These are phyloP conservation scores for Herpomyces periplanetae DNA, from an alignment of 2,329 filamentous ascomycete genomes.

Conservation along the genomic window DNA sequence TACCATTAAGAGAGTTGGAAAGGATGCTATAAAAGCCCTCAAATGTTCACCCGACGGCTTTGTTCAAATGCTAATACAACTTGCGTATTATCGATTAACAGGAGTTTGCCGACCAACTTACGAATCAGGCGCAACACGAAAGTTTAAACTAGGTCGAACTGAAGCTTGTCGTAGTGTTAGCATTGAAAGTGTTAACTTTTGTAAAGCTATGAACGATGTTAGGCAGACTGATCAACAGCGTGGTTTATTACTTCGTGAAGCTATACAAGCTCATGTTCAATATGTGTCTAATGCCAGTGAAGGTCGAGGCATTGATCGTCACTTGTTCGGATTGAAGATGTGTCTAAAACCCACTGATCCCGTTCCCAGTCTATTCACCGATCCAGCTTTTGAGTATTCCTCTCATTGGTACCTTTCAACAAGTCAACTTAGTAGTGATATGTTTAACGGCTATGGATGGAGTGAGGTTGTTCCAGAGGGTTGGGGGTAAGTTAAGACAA, in stretches of 20 bases:
- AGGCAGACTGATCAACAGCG: constrained; percentile 20
- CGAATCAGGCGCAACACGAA: constrained; percentile 70
- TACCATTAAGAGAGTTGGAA: constrained; percentile 86
- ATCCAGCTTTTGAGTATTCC: constrained; percentile 51
- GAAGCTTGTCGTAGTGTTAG: constrained; percentile 79
- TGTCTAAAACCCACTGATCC: constrained; percentile 41
- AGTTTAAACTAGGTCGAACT: constrained; percentile 81
- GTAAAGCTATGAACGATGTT: constrained; percentile 40
- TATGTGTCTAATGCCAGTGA: constrained; percentile 69
- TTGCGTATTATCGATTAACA: constrained; percentile 96
- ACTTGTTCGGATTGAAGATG: constrained; percentile 90
- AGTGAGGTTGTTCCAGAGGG: constrained; percentile 83
- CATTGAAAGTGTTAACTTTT: constrained; percentile 66
- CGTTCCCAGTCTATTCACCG: constrained; percentile 41
- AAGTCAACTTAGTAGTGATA: constrained; percentile 69
- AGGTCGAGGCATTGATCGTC: constrained; percentile 70
- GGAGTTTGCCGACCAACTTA: constrained; percentile 91
- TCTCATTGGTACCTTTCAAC: constrained; percentile 59
- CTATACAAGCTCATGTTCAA: constrained; percentile 40
- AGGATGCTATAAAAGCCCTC: constrained; percentile 97
- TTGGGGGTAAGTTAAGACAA: constrained; percentile 25
- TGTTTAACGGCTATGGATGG: constrained; percentile 97
- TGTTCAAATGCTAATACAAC: constrained; percentile 91
- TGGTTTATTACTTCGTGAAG: constrained; percentile 37
- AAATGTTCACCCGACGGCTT: constrained; percentile 90